These are phyloP conservation scores for Euclidium syriacum DNA, from an alignment of 345 rosid species.

Conservation along the genomic window DNA sequence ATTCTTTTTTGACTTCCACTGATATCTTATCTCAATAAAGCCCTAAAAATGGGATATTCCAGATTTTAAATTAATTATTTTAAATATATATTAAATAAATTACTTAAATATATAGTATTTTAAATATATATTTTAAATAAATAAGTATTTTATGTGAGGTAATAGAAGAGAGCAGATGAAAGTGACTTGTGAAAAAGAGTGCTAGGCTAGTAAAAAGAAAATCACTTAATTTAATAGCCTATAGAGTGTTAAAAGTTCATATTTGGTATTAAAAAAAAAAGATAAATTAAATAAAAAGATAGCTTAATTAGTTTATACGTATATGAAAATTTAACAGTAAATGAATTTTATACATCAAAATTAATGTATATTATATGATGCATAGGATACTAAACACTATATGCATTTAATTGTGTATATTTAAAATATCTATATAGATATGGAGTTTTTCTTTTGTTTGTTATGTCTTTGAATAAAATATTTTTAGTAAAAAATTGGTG, in stretches of 20 bases:
- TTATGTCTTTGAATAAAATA: not conserved
- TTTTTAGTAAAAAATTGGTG: conserved; percentile 32
- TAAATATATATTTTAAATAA: not conserved
- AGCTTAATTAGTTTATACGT: not conserved
- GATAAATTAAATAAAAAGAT: conserved; percentile 1
- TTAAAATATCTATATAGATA: not conserved
- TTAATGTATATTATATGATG: not conserved
- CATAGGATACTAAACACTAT: conserved; percentile 15
- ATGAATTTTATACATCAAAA: no score
- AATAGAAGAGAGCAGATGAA: conserved; percentile 19
- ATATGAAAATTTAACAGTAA: not conserved
- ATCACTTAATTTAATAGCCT: not conserved
- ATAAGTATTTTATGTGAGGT: conserved; percentile 25
- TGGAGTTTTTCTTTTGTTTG: not conserved
- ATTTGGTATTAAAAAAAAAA: not conserved
- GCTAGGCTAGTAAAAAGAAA: not conserved
- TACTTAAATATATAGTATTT: not conserved
- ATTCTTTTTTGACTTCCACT: conserved; percentile 41
- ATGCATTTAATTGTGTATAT: not conserved
- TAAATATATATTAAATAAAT: not conserved
- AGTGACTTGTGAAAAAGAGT: conserved; percentile 30
- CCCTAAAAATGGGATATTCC: conserved; percentile 33
- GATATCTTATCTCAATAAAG: conserved; percentile 38
- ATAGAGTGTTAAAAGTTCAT: conserved; percentile 9
- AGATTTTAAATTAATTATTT: conserved; percentile 12